Conservation (phyloP, 2,329 filamentous ascomycete genomes). For the Hypoxylon sp. region DNA sequence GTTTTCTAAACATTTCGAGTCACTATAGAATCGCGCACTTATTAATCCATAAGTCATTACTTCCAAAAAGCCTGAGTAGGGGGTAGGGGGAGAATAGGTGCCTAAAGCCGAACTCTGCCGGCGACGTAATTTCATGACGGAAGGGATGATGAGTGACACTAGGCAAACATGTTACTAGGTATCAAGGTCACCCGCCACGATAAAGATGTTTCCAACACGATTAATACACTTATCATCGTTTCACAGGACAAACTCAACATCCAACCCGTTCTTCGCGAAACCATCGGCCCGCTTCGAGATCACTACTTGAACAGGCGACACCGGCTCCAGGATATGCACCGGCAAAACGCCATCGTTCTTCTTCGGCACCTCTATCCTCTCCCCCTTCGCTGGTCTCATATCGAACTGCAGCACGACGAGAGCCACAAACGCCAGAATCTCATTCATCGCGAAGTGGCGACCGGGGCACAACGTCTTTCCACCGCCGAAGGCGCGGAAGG, state of each 20-base stretch:
- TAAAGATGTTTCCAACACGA: slow-evolving; percentile 11
- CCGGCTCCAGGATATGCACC: slow-evolving; percentile 50
- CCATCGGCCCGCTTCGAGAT: slow-evolving; percentile 39
- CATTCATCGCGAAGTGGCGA: slow-evolving; percentile 54
- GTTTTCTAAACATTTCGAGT: neutral
- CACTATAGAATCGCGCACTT: neutral
- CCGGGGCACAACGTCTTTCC: slow-evolving; percentile 57
- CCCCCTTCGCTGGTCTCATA: slow-evolving; percentile 35
- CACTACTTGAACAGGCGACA: slow-evolving; percentile 42
- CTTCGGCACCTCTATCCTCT: slow-evolving; percentile 43
- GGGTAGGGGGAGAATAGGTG: neutral
- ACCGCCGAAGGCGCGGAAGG: slow-evolving; percentile 55
- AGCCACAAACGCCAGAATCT: slow-evolving; percentile 53
- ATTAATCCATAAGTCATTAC: neutral
- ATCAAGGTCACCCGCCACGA: neutral
- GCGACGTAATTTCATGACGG: neutral
- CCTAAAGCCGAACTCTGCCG: neutral
- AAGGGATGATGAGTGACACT: slow-evolving; percentile 13
- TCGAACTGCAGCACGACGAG: slow-evolving; percentile 52
- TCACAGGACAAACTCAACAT: slow-evolving; percentile 37
- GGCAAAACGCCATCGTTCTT: slow-evolving; percentile 50
- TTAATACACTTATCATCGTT: slow-evolving; percentile 9
- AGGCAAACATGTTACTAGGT: no score
- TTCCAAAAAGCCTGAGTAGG: neutral
- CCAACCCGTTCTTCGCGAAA: neutral